These are phyloP conservation scores for Bruguiera gymnorhiza DNA, from an alignment of 345 rosid genomes.

Conservation along the genomic window DNA sequence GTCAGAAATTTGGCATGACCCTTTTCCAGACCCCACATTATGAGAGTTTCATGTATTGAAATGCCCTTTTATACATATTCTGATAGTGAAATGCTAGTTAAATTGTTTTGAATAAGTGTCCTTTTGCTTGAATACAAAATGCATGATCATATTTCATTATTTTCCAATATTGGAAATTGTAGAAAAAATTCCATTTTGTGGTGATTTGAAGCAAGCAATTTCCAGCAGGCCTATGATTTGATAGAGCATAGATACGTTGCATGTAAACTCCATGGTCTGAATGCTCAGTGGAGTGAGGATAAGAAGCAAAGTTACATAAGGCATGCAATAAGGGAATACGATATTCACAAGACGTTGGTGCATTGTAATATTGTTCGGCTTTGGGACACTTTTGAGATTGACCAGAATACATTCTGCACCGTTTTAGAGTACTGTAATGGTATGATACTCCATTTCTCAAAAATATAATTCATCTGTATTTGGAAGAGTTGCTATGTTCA, in stretches of 20 bases:
- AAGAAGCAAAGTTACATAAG: constrained; percentile 97
- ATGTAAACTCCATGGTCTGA: constrained; percentile 96
- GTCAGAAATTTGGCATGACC: constrained; percentile 46
- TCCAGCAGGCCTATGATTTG: constrained; percentile 97
- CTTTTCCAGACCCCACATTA: no score
- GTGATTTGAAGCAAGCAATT: constrained; percentile 65
- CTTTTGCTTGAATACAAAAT: constrained; percentile 11
- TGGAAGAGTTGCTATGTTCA: neutral
- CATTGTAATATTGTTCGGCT: constrained; percentile 96
- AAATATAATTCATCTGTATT: constrained; percentile 6
- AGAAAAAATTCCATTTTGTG: constrained; percentile 48
- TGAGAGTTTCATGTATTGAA: no score
- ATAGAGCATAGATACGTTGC: constrained; percentile 94
- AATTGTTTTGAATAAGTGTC: constrained; percentile 13
- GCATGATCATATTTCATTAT: constrained; percentile 17
- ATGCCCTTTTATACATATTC: constrained; percentile 5
- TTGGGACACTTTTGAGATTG: constrained; percentile 98
- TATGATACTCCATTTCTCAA: constrained; percentile 28
- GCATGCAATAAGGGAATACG: constrained; percentile 92
- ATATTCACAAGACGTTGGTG: constrained; percentile 96
- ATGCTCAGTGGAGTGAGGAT: constrained; percentile 99
- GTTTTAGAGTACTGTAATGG: constrained; percentile 95
- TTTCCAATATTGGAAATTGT: constrained; percentile 61
- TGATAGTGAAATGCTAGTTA: constrained; percentile 16
- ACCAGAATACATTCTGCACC: constrained; percentile 93